A percentile compares a stretch with the other conserved stretches of the same genome.
phyloP scores from a whole-genome alignment of 257 asterid genomes.

The Paulownia fortunei region DNA sequence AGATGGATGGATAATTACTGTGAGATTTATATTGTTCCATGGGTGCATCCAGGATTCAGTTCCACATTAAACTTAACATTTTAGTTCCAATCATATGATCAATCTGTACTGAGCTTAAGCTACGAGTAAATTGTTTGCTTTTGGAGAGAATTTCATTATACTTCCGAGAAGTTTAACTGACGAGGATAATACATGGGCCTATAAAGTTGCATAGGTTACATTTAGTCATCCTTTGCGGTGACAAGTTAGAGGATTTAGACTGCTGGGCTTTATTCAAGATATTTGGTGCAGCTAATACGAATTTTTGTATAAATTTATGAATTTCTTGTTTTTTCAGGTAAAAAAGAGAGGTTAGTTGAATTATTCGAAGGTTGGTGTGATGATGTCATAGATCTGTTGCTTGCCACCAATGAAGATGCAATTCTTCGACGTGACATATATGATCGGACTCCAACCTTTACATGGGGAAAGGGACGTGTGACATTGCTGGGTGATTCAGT shows the following conservation, averaged over 20 bases:
- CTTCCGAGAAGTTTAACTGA: not conserved
- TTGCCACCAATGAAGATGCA: conserved; percentile 85
- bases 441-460: conserved; percentile 70
- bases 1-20: not conserved
- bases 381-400: conserved; percentile 79
- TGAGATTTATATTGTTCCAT: not conserved
- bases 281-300: not conserved
- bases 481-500: conserved; percentile 96
- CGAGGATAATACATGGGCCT: not conserved
- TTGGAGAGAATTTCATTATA: not conserved
- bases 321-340: conserved; percentile 60
- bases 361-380: conserved; percentile 96
- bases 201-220: not conserved
- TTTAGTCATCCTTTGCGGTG: no score
- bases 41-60: not conserved
- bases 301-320: not conserved
- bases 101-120: not conserved
- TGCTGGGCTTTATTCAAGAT: not conserved
- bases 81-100: not conserved
- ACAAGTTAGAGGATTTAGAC: not conserved
- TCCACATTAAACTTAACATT: not conserved
- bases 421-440: conserved; percentile 95
- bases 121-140: not conserved
- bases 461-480: conserved; percentile 96
- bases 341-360: conserved; percentile 75